Base-by-base conservation (phyloP, 1,284 basidiomycete genomes). In the Sporisorium sorghi region DNA sequence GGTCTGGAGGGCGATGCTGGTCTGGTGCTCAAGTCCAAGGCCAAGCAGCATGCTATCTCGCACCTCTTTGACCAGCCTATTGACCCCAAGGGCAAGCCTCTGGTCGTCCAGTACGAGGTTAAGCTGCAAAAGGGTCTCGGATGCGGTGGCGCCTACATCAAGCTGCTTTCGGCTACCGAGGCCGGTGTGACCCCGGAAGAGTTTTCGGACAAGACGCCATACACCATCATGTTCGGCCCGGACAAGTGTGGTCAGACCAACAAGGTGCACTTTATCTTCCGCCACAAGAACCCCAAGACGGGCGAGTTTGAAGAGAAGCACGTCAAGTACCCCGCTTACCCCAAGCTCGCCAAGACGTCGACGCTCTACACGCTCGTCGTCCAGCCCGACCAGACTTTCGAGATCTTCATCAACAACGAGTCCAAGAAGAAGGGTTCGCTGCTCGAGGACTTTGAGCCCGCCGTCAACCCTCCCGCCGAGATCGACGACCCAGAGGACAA, bases 121-220 rank as follows among this genome's bases (percentile, higher is more conserved):
- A 97, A 99, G 88, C 93, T 97, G 86, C 96, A 99, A 88, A 96
- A 98, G 87, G 96, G 96, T 63, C 93, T 97, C 65, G 95, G 96
- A 87, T 99, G 97, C 82, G 97, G 97, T 86, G 97, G 97, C 87
- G 97, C 97, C 42, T 99, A 99, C 87, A 87, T 99, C 87, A 99
- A 99, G 88, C 90, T 99, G 62, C 90, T 99, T 55, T 86, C 86
- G 43, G 88, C 87, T 72, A 77, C 71, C 35, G 82, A 84, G 28
- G 78, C 79, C 19, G 85, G 81, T 37, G 73, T 84, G 40, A 67
- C 76, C 24, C 60, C 80, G 37, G 80, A 82, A 49, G 73, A 83
- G 66, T 84, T 84, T 65, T 79, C 75, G 33, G 82, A 84, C 77
- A 78, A 81, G 77, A 83, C 82, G 8, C 82, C 82, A 17, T 84